Base-by-base conservation (phyloP, 2,329 filamentous ascomycete genomes). In the Cryphonectria japonica region DNA sequence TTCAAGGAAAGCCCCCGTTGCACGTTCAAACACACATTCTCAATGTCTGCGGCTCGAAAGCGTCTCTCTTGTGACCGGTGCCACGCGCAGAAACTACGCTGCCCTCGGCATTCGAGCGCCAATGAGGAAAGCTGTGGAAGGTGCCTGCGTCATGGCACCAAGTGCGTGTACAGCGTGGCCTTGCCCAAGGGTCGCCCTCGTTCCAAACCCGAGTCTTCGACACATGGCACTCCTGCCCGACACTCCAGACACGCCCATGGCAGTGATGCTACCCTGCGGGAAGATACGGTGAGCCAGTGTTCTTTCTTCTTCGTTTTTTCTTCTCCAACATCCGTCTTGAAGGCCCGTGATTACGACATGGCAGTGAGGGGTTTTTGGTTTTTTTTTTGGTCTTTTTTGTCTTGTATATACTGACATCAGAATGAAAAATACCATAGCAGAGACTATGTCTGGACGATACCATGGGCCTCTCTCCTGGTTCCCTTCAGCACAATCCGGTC, bases 81-180 rank as follows among this genome's bases (percentile, higher is more conserved):
- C n/a, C 62, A 65, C 29, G 62, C 62, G 7, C 62, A 65, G 11
- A 65, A 65, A 19, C 19, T 65, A 29, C 62, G 62, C 22, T 65
- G 62, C 46, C 57, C 57, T 7, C 50, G 50, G 14, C 11, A 61
- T n/a, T 61, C 57, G 13, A 32, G 14, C 29, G 57, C 29, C 11
- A 29, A 61, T n/a, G 57, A 11, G 57, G 29, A 61, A 4, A 61
- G 57, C 57, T 61, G 57, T n/a, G 34, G 29, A 16, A 32, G 57
- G 9, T 61, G 57, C 29, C 34, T 61, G 57, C 29, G 34, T 7
- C 29, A 61, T 9, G 57, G 57, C 16, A n/a, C 34, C 29, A 37
- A 61, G 57, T 61, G 57, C 14, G 57, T 61, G 29, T 61, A 61
- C 57, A 61, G 57, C 34, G 57, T 37, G 57, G 29, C 57, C 6